phyloP scores from a whole-genome alignment of 2,329 filamentous ascomycete genomes.

The Incumbomyces lentus region DNA sequence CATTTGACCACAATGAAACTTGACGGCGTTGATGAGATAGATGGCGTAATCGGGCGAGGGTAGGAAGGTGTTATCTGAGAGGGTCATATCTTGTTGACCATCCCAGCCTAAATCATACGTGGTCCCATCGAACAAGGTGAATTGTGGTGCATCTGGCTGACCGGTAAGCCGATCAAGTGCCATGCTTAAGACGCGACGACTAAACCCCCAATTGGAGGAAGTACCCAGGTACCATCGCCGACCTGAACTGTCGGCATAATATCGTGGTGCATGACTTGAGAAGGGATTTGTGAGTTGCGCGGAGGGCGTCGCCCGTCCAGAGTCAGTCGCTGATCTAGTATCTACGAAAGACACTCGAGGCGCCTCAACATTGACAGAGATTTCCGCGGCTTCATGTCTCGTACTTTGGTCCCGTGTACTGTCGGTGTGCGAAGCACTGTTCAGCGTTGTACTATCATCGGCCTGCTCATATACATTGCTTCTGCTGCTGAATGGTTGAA shows the following conservation, averaged over 20 bases:
- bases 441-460: too few species aligned
- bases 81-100: slow-evolving; percentile 23
- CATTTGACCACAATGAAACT: slow-evolving; percentile 46
- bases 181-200: slow-evolving; percentile 39
- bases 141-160: slow-evolving; percentile 33
- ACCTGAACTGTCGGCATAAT: slow-evolving; percentile 33
- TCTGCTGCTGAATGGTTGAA: not conserved
- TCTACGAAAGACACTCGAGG: slow-evolving; percentile 9
- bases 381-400: not conserved
- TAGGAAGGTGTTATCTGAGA: slow-evolving; percentile 29
- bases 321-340: slow-evolving; percentile 12
- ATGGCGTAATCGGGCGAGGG: slow-evolving; percentile 43
- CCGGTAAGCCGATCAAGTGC: slow-evolving; percentile 39
- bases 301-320: slow-evolving; percentile 21
- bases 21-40: slow-evolving; percentile 46
- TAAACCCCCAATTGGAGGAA: slow-evolving; percentile 49
- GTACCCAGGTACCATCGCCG: slow-evolving; percentile 42
- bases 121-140: slow-evolving; percentile 41
- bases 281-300: slow-evolving; percentile 35
- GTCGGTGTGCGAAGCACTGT: too few species aligned
- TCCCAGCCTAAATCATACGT: slow-evolving; percentile 46
- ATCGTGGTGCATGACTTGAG: slow-evolving; percentile 31
- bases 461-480: not conserved
- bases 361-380: slow-evolving; percentile 1
- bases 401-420: not conserved